phyloP scores from a whole-genome alignment of 2,329 filamentous ascomycete species.

The Corinectria fuckeliana region DNA sequence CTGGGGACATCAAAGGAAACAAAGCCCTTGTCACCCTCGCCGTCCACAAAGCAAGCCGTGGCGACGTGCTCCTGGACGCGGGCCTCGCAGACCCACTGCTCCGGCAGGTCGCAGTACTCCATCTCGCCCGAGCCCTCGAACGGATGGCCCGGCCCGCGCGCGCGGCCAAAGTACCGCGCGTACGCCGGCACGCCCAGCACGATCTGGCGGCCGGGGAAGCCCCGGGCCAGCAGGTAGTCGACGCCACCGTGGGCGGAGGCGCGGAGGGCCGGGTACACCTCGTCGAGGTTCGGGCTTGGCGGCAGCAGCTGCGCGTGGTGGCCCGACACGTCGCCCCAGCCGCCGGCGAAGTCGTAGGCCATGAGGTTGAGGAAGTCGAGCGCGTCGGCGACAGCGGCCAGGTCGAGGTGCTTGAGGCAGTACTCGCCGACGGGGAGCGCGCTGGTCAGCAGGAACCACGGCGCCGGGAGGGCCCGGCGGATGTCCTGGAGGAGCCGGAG shows the following conservation, averaged over 20 bases:
- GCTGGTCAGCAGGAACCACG: constrained; percentile 64
- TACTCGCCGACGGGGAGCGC: constrained; percentile 69
- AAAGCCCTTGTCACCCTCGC: constrained; percentile 53
- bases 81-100: constrained; percentile 50
- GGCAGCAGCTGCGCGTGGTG: constrained; percentile 69
- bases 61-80: constrained; percentile 57
- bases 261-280: constrained; percentile 38
- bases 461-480: constrained; percentile 60
- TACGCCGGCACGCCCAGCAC: constrained; percentile 69
- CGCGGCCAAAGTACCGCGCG: constrained; percentile 65
- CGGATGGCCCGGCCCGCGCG: constrained; percentile 58
- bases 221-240: constrained; percentile 57
- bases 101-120: constrained; percentile 68
- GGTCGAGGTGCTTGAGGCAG: constrained; percentile 65
- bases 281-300: constrained; percentile 38
- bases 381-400: constrained; percentile 55
- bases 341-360: constrained; percentile 72
- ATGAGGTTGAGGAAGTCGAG: constrained; percentile 72
- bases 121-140: constrained; percentile 59
- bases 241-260: constrained; percentile 62
- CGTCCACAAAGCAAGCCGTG: constrained; percentile 64
- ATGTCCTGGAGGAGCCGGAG: constrained; percentile 61
- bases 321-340: constrained; percentile 66
- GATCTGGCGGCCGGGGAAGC: constrained; percentile 64
- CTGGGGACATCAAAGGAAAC: constrained; percentile 69